Conservation (phyloP, 352 stramenopile genomes). For the Globisporangium cystogenes region DNA sequence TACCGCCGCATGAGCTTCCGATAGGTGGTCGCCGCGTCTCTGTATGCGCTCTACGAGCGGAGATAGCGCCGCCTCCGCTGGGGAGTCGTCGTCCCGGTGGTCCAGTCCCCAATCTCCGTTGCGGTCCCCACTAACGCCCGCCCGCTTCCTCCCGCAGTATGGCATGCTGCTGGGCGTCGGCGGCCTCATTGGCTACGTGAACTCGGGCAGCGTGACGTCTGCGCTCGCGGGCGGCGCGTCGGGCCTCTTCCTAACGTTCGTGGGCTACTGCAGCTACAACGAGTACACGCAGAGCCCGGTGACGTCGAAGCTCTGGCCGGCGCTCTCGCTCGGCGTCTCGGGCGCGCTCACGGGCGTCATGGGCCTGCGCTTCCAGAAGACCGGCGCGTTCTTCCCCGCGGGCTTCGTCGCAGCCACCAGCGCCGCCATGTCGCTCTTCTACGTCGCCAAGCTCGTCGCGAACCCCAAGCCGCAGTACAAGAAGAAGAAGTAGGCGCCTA, state of each 20-base stretch:
- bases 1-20: not conserved
- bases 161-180: conserved; percentile 64
- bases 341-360: conserved; percentile 67
- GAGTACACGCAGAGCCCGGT: conserved; percentile 78
- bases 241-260: conserved; percentile 67
- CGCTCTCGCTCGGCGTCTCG: conserved; percentile 54
- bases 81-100: conserved; percentile 1
- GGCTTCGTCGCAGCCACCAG: conserved; percentile 58
- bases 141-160: conserved; percentile 30
- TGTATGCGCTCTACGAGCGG: not conserved
- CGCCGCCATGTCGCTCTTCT: conserved; percentile 76
- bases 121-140: not conserved
- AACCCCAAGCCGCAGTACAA: conserved; percentile 77
- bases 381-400: conserved; percentile 63
- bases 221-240: conserved; percentile 54
- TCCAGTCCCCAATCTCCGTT: not conserved
- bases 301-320: conserved; percentile 78
- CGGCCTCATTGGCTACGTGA: conserved; percentile 71
- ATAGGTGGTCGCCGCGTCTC: not conserved
- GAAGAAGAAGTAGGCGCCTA: conserved; percentile 59
- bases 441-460: conserved; percentile 64
- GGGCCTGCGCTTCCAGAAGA: conserved; percentile 72
- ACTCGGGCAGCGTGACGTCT: conserved; percentile 64
- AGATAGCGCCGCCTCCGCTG: no score
- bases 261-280: conserved; percentile 83